phyloP scores from a whole-genome alignment of 106 monocot species.

The Hemerocallis citrina region DNA sequence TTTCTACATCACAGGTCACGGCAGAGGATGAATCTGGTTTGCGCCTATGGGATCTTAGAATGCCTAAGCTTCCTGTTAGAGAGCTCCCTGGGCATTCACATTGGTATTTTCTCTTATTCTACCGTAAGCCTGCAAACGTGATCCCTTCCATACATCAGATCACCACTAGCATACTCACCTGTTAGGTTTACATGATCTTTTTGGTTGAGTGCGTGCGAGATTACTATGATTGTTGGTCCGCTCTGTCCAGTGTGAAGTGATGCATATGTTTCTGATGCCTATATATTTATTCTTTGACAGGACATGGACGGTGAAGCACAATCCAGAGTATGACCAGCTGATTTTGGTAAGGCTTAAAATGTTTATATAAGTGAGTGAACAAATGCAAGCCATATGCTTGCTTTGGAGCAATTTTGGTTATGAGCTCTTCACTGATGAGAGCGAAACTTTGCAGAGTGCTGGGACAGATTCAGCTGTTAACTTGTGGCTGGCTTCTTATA shows the following conservation, averaged over 20 bases:
- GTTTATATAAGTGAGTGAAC: neutral
- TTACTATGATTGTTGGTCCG: neutral
- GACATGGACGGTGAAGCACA: constrained; percentile 85
- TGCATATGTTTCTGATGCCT: neutral
- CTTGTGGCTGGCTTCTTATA: constrained; percentile 46
- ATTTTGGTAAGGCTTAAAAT: constrained; percentile 50
- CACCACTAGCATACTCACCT: neutral
- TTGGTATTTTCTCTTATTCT: constrained; percentile 64
- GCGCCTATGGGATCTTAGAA: constrained; percentile 94
- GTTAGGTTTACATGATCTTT: neutral
- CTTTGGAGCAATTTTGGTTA: neutral
- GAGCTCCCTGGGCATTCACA: constrained; percentile 87
- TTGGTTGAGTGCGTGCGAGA: neutral
- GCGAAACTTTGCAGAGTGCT: constrained; percentile 59
- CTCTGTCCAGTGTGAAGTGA: neutral
- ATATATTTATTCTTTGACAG: constrained; percentile 26
- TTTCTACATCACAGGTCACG: constrained; percentile 40
- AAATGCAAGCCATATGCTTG: neutral
- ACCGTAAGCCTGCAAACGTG: constrained; percentile 14
- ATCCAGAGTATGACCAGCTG: constrained; percentile 74
- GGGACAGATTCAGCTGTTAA: constrained; percentile 98
- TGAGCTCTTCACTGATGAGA: constrained; percentile 13
- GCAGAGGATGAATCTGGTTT: constrained; percentile 95
- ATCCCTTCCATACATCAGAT: neutral
- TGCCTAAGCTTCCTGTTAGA: constrained; percentile 54